phyloP scores from a whole-genome alignment of 441 rosid genomes.

The Mallotus repandus region DNA sequence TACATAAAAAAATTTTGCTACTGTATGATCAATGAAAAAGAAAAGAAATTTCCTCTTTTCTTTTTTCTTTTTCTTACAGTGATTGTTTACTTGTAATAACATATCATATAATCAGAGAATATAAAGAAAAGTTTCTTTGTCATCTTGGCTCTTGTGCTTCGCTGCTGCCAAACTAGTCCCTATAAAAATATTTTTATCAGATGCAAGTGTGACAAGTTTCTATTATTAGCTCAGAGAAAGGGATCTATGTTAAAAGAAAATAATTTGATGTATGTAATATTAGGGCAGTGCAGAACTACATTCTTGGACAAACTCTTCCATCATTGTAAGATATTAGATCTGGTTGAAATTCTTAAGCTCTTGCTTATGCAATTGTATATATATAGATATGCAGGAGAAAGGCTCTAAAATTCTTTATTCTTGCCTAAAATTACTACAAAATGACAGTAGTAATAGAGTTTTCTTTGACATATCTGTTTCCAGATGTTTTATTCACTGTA shows the following conservation, averaged over 20 bases:
- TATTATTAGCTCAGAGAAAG: too few species aligned
- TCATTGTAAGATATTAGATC: too few species aligned
- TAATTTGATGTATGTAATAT: too few species aligned
- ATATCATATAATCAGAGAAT: not conserved
- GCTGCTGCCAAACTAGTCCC: too few species aligned
- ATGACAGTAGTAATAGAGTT: not conserved
- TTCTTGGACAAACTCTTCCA: not conserved
- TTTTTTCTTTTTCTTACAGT: not conserved
- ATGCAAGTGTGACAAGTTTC: too few species aligned
- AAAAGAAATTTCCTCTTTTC: not conserved
- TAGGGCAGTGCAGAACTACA: not conserved
- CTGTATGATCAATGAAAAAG: not conserved
- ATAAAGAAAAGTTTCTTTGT: too few species aligned
- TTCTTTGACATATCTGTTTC: not conserved
- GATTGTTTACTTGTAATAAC: not conserved
- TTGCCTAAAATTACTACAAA: not conserved
- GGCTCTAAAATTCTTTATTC: not conserved
- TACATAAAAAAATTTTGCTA: conserved; percentile 11
- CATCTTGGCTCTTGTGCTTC: too few species aligned
- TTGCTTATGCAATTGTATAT: not conserved
- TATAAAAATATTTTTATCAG: too few species aligned
- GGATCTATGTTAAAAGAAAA: too few species aligned
- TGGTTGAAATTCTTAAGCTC: too few species aligned
- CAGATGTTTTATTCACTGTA: not conserved
- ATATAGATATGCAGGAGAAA: not conserved